A percentile compares a stretch with the other conserved stretches of the same genome.
These are phyloP conservation scores for Ehretia macrophylla DNA, from an alignment of 257 asterid genomes.

Conservation along the genomic window DNA sequence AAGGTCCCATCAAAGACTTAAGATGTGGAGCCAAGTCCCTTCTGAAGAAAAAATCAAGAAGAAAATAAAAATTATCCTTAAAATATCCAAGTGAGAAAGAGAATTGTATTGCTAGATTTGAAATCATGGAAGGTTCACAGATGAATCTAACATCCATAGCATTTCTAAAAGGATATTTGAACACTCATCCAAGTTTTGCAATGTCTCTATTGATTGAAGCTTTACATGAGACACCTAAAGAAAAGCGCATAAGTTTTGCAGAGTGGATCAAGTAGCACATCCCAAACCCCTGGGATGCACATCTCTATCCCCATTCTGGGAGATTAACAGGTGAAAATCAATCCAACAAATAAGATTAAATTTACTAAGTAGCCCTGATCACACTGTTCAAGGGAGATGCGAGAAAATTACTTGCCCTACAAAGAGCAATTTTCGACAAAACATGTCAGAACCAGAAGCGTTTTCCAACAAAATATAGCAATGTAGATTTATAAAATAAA, in stretches of 20 bases:
- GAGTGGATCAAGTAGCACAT: not conserved
- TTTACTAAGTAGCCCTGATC: too few relatives aligned
- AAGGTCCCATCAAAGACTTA: slow-evolving; percentile 88
- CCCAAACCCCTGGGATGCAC: not conserved
- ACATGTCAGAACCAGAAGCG: not conserved
- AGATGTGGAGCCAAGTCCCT: slow-evolving; percentile 93
- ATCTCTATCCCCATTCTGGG: too few relatives aligned
- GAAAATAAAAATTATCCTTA: not conserved
- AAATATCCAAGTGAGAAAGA: slow-evolving; percentile 1
- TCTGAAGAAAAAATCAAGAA: slow-evolving; percentile 40
- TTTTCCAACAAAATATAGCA: too few relatives aligned
- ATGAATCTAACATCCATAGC: not conserved
- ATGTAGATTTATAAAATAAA: too few relatives aligned
- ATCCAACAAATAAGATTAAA: not conserved
- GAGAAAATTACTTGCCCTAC: not conserved
- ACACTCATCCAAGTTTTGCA: not conserved
- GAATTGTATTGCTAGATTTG: not conserved
- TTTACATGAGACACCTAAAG: too few relatives aligned
- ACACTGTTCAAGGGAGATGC: too few relatives aligned
- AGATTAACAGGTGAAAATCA: too few relatives aligned
- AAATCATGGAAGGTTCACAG: not conserved
- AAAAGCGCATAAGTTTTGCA: too few relatives aligned
- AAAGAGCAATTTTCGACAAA: not conserved
- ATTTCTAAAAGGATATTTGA: too few relatives aligned
- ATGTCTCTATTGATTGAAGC: not conserved